Base-by-base conservation (phyloP, 805 yeast genomes). In the Yarrowia yakushimensis region DNA sequence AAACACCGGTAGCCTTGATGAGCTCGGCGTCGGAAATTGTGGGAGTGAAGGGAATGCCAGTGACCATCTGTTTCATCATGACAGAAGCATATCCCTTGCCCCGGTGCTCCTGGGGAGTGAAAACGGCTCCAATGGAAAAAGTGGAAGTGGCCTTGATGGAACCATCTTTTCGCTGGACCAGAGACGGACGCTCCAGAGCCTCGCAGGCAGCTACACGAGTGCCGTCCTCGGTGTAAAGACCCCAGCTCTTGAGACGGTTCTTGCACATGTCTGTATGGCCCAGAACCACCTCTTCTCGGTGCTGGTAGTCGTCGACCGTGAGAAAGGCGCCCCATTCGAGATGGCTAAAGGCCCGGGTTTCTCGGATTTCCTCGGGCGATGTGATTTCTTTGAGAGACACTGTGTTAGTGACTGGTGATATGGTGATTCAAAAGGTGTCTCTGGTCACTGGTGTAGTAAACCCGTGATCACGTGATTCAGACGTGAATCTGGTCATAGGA, bases 101-200 rank as follows among this genome's bases (percentile, higher is more conserved):
- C 59, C 91, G 78, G 66, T 75, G 73, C 42, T 76, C 67, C 15
- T 73, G 71, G 7, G 78, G 71, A 0, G 88, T 84, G 69, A 73
- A 85, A 1, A 86, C 90, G 11, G 85, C 82, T 23, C 89, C 90
- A 63, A 85, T 72, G 18, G 70, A 67, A 28, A 68, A 71, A 54
- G 69, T 67, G 4, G 60, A 59, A 17, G 69, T 34, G 34, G 43
- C 17, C 36, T 59, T 59, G 36, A 68, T 62, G 10, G 65, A 62
- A 37, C 65, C 60, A 6, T 67, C 70, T 33, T 65, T 66, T 28
- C 36, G 22, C 60, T 70, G 67, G 62, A 65, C 59, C n/a, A 65
- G 57, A 0, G 73, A 73, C 2, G 71, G 73, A 12, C 78, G 82
- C 74, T 36, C 77, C 33, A 76, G 67, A n/a, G 76, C 68, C 68